Percentiles rank a stretch among this genome's conserved stretches.
phyloP scores from a whole-genome alignment of 1,139 yeast species.

The Pichia sp. region DNA sequence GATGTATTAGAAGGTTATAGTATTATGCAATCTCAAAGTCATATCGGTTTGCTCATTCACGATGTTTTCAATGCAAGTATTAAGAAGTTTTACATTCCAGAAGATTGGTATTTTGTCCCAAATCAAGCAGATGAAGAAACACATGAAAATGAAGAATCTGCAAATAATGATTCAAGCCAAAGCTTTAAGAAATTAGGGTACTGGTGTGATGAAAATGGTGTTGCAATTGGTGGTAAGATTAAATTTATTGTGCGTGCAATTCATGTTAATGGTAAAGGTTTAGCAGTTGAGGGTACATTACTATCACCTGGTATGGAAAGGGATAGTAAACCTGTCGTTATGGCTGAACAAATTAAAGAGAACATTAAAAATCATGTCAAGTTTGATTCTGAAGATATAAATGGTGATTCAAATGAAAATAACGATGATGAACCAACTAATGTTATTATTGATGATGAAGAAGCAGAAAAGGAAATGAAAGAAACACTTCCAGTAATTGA shows the following conservation, averaged over 20 bases:
- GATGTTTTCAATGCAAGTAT: slow-evolving; percentile 95
- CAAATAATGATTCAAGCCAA: neutral
- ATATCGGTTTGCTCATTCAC: slow-evolving; percentile 81
- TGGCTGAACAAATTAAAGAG: slow-evolving; percentile 19
- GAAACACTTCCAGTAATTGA: slow-evolving; percentile 6
- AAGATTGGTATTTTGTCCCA: slow-evolving; percentile 75
- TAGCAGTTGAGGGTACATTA: slow-evolving; percentile 81
- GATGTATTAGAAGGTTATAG: slow-evolving; percentile 80
- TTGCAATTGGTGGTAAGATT: slow-evolving; percentile 73
- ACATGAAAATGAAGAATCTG: slow-evolving; percentile 20
- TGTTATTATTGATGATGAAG: neutral
- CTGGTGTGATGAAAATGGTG: slow-evolving; percentile 75
- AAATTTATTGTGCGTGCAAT: slow-evolving; percentile 66
- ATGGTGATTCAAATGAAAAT: slow-evolving; percentile 5
- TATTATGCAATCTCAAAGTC: slow-evolving; percentile 92
- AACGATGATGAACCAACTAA: slow-evolving; percentile 1
- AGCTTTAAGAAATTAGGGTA: slow-evolving; percentile 54
- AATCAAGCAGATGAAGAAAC: slow-evolving; percentile 56
- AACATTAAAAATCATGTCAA: slow-evolving; percentile 22
- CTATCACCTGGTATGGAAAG: slow-evolving; percentile 53
- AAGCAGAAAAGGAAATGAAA: slow-evolving; percentile 2
- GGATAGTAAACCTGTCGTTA: slow-evolving; percentile 47
- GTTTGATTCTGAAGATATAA: slow-evolving; percentile 28
- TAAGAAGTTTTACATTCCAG: slow-evolving; percentile 76
- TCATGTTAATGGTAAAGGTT: slow-evolving; percentile 72